Evolutionary conservation across 805 yeast genomes (phyloP).

Genomic region (Zygotorulaspora sp.): DNA sequence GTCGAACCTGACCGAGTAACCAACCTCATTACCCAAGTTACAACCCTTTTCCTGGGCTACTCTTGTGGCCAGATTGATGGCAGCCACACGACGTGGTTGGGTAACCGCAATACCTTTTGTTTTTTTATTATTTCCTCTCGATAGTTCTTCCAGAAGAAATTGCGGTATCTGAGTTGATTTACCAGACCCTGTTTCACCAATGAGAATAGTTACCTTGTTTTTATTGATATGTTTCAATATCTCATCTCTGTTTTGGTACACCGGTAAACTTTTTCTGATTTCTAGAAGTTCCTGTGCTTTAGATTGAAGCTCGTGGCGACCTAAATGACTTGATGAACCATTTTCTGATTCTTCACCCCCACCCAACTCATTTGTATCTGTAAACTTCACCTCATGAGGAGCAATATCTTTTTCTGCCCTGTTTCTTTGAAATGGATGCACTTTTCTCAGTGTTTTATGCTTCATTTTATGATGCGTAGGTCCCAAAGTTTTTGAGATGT

Average conservation of each 20-base stretch:
- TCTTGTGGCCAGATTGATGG: conserved; percentile 86
- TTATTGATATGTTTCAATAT: conserved; percentile 50
- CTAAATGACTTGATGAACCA: conserved; percentile 13
- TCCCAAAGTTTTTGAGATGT: too few species aligned
- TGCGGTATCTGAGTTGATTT: conserved; percentile 97
- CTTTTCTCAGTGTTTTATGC: neutral
- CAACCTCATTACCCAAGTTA: conserved; percentile 72
- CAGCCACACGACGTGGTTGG: conserved; percentile 97
- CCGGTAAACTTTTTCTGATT: conserved; percentile 62
- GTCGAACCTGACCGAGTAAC: conserved; percentile 90
- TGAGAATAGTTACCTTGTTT: conserved; percentile 69
- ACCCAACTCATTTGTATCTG: conserved; percentile 37
- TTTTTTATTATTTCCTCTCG: conserved; percentile 15
- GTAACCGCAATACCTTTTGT: conserved; percentile 74
- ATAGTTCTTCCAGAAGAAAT: conserved; percentile 52
- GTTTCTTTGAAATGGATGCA: conserved; percentile 1
- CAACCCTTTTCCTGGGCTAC: conserved; percentile 87
- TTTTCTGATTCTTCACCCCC: conserved; percentile 20
- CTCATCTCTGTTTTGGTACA: conserved; percentile 63
- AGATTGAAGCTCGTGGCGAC: conserved; percentile 33
- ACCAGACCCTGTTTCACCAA: conserved; percentile 98
- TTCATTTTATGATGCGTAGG: neutral
- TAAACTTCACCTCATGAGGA: conserved; percentile 35
- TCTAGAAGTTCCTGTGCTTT: conserved; percentile 44
- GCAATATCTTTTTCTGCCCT: conserved; percentile 10